A percentile compares a stretch with the other conserved stretches of the same genome.
Conservation (phyloP, 306 rosid species). For the Parietaria judaica region DNA sequence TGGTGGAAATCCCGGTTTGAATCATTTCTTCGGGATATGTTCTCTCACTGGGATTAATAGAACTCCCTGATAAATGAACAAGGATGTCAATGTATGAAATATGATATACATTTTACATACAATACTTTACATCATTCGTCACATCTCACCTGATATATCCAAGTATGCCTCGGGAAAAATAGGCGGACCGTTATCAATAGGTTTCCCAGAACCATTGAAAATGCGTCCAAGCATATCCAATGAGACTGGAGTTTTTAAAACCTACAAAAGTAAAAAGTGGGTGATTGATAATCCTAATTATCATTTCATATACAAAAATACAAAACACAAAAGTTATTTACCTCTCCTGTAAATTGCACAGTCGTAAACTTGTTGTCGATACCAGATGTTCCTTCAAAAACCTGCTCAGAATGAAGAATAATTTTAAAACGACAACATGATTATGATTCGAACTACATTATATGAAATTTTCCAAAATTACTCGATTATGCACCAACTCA, state of each 20-base stretch:
- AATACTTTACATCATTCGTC: not conserved
- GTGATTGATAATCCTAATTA: not conserved
- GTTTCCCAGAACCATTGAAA: slow-evolving; percentile 99
- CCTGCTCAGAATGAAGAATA: slow-evolving; percentile 35
- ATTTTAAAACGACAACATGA: too few relatives aligned
- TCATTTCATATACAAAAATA: not conserved
- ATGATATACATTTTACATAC: not conserved
- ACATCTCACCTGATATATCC: slow-evolving; percentile 80
- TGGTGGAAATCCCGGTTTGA: slow-evolving; percentile 97
- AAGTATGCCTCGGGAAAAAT: slow-evolving; percentile 98
- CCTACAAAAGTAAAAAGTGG: slow-evolving; percentile 39
- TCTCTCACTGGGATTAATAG: slow-evolving; percentile 99
- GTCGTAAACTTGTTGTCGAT: slow-evolving; percentile 96
- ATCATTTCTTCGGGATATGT: slow-evolving; percentile 99
- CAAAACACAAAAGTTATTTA: slow-evolving; percentile 15
- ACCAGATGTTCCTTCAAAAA: slow-evolving; percentile 99
- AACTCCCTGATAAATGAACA: slow-evolving; percentile 54
- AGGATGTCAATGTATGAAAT: slow-evolving; percentile 1
- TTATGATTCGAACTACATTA: not conserved
- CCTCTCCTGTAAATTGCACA: slow-evolving; percentile 99
- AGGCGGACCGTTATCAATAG: slow-evolving; percentile 97
- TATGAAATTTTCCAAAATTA: not conserved
- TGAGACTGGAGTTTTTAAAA: slow-evolving; percentile 96
- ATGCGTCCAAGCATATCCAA: slow-evolving; percentile 97
- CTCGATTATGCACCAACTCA: not conserved